A percentile compares a stretch with the other conserved stretches of the same genome.
phyloP scores from a whole-genome alignment of 2,329 filamentous ascomycete species.

The Colletotrichum chlorophyti region DNA sequence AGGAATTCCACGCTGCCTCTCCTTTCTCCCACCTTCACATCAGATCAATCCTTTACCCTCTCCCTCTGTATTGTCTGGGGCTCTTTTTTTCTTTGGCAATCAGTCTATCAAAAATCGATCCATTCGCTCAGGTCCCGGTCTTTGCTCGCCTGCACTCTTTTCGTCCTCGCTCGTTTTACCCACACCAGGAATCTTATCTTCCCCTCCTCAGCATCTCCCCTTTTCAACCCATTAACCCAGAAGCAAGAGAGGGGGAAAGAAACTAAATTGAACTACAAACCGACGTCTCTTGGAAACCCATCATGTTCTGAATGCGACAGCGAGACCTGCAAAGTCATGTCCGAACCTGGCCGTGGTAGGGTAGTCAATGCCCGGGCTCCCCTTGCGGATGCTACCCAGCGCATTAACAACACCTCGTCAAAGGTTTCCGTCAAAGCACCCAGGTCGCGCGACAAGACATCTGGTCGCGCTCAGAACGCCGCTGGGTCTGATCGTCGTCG shows the following conservation, averaged over 20 bases:
- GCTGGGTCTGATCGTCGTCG: constrained; percentile 24
- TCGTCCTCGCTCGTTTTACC: constrained; percentile 17
- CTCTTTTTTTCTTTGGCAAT: constrained; percentile 27
- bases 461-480: constrained; percentile 5
- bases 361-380: constrained; percentile 42
- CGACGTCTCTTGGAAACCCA: not conserved
- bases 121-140: constrained; percentile 24
- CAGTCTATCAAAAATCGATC: constrained; percentile 23
- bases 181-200: constrained; percentile 13
- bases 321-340: constrained; percentile 17
- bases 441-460: constrained; percentile 38
- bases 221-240: constrained; percentile 15
- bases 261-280: not conserved
- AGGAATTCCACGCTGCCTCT: constrained; percentile 15
- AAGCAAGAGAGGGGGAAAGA: not conserved
- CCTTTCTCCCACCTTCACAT: constrained; percentile 14
- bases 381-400: constrained; percentile 54
- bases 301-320: constrained; percentile 19
- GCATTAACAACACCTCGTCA: constrained; percentile 48
- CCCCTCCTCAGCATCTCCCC: constrained; percentile 9
- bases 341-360: constrained; percentile 22
- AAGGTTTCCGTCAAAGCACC: constrained; percentile 35
- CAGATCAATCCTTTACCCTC: not conserved
- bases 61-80: constrained; percentile 25
- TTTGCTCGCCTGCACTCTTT: constrained; percentile 11